Conservation (phyloP, 805 yeast species). For the Lipomyces japonicus region DNA sequence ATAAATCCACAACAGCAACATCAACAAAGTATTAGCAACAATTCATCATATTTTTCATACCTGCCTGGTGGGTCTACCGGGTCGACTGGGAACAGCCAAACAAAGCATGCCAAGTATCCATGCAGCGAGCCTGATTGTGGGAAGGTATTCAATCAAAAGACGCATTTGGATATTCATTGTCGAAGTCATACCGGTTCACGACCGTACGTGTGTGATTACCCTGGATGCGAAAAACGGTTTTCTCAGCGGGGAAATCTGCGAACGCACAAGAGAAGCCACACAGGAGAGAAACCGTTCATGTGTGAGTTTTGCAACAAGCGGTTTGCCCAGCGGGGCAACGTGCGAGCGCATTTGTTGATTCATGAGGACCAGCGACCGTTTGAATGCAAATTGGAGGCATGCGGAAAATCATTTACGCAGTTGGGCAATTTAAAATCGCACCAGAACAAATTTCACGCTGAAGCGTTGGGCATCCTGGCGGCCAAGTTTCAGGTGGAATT, state of each 20-base stretch:
- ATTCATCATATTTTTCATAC: not conserved
- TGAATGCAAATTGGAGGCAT: conserved; percentile 22
- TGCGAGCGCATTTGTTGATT: conserved; percentile 75
- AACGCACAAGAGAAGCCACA: conserved; percentile 80
- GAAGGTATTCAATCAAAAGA: conserved; percentile 80
- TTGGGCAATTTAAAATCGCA: conserved; percentile 91
- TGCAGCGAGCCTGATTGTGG: conserved; percentile 52
- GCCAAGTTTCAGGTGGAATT: conserved; percentile 40
- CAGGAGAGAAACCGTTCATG: conserved; percentile 86
- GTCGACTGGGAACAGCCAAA: not conserved
- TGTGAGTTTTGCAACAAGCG: conserved; percentile 73
- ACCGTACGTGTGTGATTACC: conserved; percentile 70
- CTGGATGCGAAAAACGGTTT: conserved; percentile 66
- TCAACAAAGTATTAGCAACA: too few relatives aligned
- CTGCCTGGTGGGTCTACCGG: not conserved
- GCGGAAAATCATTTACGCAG: conserved; percentile 51
- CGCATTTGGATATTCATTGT: conserved; percentile 85
- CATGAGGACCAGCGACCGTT: conserved; percentile 30
- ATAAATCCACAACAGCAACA: not conserved
- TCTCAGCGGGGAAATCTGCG: conserved; percentile 89
- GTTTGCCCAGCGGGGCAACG: conserved; percentile 87
- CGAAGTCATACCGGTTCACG: conserved; percentile 83
- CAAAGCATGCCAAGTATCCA: conserved; percentile 24
- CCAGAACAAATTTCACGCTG: conserved; percentile 73
- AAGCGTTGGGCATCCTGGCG: conserved; percentile 65